Conservation (phyloP, 352 stramenopile species). For the Phytophthora ramorum region DNA sequence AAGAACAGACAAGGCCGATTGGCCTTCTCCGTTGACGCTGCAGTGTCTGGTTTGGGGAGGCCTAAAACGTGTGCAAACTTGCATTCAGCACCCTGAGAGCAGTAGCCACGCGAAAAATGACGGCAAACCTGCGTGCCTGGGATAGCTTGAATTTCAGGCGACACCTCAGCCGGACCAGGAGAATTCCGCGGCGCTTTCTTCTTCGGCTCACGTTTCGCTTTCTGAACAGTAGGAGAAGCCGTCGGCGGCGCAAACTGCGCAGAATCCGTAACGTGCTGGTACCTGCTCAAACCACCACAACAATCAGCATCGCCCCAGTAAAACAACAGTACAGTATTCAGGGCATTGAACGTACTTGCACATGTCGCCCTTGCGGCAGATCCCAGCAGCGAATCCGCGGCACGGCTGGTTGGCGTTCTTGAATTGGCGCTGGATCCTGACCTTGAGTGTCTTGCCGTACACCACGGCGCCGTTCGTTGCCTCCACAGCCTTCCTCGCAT, state of each 20-base stretch:
- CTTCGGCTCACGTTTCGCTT: conserved; percentile 7
- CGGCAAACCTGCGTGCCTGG: conserved; percentile 49
- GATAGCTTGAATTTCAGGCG: conserved; percentile 39
- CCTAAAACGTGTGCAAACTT: conserved; percentile 58
- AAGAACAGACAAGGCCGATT: conserved; percentile 57
- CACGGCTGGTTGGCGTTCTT: conserved; percentile 49
- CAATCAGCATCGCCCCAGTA: not conserved
- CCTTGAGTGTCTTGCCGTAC: conserved; percentile 59
- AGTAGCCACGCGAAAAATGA: conserved; percentile 64
- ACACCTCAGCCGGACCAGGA: conserved; percentile 1
- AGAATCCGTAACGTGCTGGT: conserved; percentile 38
- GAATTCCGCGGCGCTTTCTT: conserved; percentile 7
- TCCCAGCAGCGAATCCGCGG: conserved; percentile 63
- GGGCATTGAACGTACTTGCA: conserved; percentile 67
- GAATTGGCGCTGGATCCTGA: conserved; percentile 51
- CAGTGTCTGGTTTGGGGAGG: conserved; percentile 1
- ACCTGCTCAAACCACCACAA: conserved; percentile 16
- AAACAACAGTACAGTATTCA: not conserved
- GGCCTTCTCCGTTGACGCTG: conserved; percentile 29
- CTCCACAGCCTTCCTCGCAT: conserved; percentile 46
- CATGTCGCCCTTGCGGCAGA: conserved; percentile 62
- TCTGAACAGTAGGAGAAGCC: conserved; percentile 4
- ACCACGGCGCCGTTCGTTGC: conserved; percentile 65
- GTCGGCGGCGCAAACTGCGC: conserved; percentile 9
- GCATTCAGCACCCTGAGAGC: conserved; percentile 41